Conservation (phyloP, 176 grass and related monocot genomes). For the Pharus latifolius region DNA sequence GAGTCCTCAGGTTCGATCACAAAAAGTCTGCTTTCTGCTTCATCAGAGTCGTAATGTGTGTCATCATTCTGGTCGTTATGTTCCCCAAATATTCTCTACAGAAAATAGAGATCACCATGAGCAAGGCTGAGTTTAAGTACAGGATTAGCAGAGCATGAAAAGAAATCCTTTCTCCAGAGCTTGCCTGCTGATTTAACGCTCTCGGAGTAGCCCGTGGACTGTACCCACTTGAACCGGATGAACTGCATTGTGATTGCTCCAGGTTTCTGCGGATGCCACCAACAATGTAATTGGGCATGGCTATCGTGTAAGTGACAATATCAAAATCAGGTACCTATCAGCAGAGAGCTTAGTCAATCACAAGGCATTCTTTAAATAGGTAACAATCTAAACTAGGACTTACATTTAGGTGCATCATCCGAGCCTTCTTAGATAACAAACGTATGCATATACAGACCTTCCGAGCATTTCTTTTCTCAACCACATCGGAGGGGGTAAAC, state of each 20-base stretch:
- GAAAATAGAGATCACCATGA: conserved; percentile 4
- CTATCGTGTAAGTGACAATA: conserved; percentile 74
- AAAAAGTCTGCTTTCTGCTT: conserved; percentile 66
- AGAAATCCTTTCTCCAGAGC: conserved; percentile 2
- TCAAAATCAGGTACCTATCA: conserved; percentile 88
- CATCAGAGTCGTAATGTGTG: conserved; percentile 67
- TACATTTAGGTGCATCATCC: conserved; percentile 44
- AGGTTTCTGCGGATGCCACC: conserved; percentile 65
- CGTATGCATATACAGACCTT: conserved; percentile 89
- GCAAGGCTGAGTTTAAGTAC: not conserved
- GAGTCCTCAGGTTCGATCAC: conserved; percentile 29
- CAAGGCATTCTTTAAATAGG: not conserved
- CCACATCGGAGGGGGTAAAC: conserved; percentile 82
- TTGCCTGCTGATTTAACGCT: conserved; percentile 31
- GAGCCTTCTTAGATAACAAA: conserved; percentile 64
- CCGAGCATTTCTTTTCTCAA: conserved; percentile 78
- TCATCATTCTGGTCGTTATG: conserved; percentile 21
- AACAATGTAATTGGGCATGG: conserved; percentile 86
- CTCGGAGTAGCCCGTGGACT: conserved; percentile 19
- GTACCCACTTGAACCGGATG: conserved; percentile 52
- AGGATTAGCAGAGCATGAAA: not conserved
- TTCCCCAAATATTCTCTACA: conserved; percentile 29
- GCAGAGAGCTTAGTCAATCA: not conserved
- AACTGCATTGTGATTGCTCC: conserved; percentile 60
- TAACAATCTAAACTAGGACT: conserved; percentile 18